Percentiles rank a stretch among this genome's conserved stretches.
phyloP scores from a whole-genome alignment of 805 yeast genomes.

The Cyberlindnera misumaiensis region DNA sequence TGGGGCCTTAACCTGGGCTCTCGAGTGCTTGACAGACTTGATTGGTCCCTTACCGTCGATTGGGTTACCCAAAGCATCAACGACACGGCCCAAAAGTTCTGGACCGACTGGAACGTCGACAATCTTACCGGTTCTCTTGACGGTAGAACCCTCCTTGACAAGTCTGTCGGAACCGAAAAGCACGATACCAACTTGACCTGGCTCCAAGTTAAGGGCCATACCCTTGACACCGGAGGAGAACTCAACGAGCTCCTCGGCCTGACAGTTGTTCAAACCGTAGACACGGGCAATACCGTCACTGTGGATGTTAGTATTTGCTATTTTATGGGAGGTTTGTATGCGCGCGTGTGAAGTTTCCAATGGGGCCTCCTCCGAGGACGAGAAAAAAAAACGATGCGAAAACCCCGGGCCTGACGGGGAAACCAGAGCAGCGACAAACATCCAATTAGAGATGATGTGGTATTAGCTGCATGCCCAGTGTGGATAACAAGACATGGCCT shows the following conservation, averaged over 20 bases:
- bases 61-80: conserved; percentile 98
- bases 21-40: conserved; percentile 71
- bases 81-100: conserved; percentile 96
- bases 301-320: conserved; percentile 32
- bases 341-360: too few relatives aligned
- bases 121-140: conserved; percentile 99
- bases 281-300: conserved; percentile 99
- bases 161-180: conserved; percentile 98
- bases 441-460: too few relatives aligned
- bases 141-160: conserved; percentile 99
- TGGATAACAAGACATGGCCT: too few relatives aligned
- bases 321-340: too few relatives aligned
- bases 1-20: conserved; percentile 99
- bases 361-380: too few relatives aligned
- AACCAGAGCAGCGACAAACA: too few relatives aligned
- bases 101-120: conserved; percentile 99
- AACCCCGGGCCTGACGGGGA: too few relatives aligned
- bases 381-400: too few relatives aligned
- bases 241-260: conserved; percentile 99
- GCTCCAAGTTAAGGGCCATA: conserved; percentile 99
- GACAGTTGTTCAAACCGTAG: conserved; percentile 98
- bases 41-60: conserved; percentile 99
- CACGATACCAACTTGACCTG: conserved; percentile 99
- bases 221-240: conserved; percentile 99
- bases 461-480: too few relatives aligned